phyloP scores from a whole-genome alignment of 331 rosid species.

The Phaseolus coccineus region DNA sequence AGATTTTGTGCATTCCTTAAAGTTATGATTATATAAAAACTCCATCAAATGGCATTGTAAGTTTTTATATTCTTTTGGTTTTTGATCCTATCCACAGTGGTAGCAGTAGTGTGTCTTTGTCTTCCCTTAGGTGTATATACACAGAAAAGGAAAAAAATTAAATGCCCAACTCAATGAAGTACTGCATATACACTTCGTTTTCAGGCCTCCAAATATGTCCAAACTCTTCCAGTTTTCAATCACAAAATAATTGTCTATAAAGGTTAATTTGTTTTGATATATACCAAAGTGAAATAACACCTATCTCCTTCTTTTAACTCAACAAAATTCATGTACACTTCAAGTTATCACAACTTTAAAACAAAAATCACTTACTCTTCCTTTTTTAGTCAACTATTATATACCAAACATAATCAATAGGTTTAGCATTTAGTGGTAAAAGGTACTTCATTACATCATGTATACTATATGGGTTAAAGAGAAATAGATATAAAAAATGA shows the following conservation, averaged over 20 bases:
- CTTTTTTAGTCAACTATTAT: no score
- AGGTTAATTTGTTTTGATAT: neutral
- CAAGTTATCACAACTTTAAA: neutral
- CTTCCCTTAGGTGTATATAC: neutral
- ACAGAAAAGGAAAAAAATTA: slow-evolving; percentile 5
- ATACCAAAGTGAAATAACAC: neutral
- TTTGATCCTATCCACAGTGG: neutral
- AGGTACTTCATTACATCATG: no score
- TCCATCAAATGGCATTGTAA: neutral
- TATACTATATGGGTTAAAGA: no score
- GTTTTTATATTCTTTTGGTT: neutral
- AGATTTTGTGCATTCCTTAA: neutral
- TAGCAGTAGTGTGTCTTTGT: neutral
- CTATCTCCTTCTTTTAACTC: neutral
- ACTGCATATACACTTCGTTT: neutral
- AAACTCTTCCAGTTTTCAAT: neutral
- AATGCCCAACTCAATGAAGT: slow-evolving; percentile 26
- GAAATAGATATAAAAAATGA: no score
- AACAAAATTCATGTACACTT: neutral
- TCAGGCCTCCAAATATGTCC: slow-evolving; percentile 19
- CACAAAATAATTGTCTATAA: neutral
- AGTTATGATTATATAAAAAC: neutral
- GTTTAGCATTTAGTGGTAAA: no score
- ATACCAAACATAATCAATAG: no score
- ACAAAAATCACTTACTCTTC: neutral